Conservation (phyloP, 345 rosid genomes). For the Durio zibethinus region DNA sequence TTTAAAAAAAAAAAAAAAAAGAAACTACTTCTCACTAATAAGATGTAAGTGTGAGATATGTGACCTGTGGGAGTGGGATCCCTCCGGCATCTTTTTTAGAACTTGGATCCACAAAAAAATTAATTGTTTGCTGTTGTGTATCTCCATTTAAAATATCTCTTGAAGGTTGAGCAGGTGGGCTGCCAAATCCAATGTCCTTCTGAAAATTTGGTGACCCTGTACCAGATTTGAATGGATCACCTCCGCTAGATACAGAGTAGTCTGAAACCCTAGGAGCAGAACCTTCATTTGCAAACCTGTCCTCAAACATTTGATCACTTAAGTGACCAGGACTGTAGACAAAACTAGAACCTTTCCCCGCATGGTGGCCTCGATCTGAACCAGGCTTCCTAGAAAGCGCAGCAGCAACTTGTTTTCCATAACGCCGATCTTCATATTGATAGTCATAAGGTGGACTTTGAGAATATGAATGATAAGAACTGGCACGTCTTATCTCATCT, state of each 20-base stretch:
- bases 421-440: conserved; percentile 88
- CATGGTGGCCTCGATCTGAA: conserved; percentile 68
- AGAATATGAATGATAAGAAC: conserved; percentile 96
- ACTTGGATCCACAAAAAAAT: conserved; percentile 42
- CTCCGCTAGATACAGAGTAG: conserved; percentile 77
- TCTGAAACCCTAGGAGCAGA: conserved; percentile 81
- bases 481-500: conserved; percentile 75
- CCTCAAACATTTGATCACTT: conserved; percentile 61
- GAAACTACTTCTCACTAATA: not conserved
- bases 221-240: conserved; percentile 64
- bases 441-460: conserved; percentile 98
- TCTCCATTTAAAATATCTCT: conserved; percentile 40
- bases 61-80: conserved; percentile 55
- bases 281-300: conserved; percentile 81
- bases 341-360: conserved; percentile 67
- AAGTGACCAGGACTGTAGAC: conserved; percentile 70
- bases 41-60: conserved; percentile 15
- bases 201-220: conserved; percentile 68
- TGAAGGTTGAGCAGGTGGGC: conserved; percentile 54
- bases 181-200: conserved; percentile 53
- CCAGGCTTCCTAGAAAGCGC: conserved; percentile 80
- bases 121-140: conserved; percentile 25
- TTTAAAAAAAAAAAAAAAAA: not conserved
- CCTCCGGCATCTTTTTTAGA: conserved; percentile 39
- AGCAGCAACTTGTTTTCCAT: conserved; percentile 64